Evolutionary conservation across 1,139 yeast genomes (phyloP).

Genomic region (Yarrowia galli): DNA sequence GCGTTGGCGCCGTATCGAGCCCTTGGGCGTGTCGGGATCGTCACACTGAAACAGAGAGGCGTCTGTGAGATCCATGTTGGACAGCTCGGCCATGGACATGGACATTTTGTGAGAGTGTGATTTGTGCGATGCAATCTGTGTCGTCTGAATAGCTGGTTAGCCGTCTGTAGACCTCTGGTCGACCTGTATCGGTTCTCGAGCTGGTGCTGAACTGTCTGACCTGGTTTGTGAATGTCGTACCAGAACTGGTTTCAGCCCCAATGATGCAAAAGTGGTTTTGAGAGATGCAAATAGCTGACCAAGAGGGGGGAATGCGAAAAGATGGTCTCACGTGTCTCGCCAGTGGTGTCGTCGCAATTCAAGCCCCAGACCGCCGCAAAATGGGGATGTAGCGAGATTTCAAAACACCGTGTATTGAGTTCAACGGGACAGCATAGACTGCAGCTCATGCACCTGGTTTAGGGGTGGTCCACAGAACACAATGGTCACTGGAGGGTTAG

Average conservation of each 20-base stretch:
- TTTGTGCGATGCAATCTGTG: not conserved
- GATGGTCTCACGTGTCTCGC: not conserved
- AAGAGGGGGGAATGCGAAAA: no score
- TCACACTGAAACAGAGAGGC: slow-evolving; percentile 35
- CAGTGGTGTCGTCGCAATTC: slow-evolving; percentile 14
- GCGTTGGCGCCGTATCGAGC: slow-evolving; percentile 30
- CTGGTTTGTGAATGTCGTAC: no score
- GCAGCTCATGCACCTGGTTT: slow-evolving; percentile 36
- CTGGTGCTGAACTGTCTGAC: no score
- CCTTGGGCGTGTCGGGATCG: slow-evolving; percentile 26
- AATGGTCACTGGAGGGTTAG: not conserved
- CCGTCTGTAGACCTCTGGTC: no score
- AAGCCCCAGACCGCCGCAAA: slow-evolving; percentile 9
- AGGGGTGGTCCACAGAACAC: slow-evolving; percentile 2
- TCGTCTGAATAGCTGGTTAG: not conserved
- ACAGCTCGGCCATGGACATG: slow-evolving; percentile 25
- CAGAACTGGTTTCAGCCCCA: no score
- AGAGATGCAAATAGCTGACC: not conserved
- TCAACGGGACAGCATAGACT: slow-evolving; percentile 9
- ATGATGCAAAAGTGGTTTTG: no score
- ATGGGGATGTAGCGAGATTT: slow-evolving; percentile 34
- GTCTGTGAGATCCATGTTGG: slow-evolving; percentile 28
- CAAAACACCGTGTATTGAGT: slow-evolving; percentile 36
- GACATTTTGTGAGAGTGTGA: not conserved
- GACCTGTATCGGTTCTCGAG: no score